Conservation (phyloP, 2,329 filamentous ascomycete species). For the Fusarium buharicum region DNA sequence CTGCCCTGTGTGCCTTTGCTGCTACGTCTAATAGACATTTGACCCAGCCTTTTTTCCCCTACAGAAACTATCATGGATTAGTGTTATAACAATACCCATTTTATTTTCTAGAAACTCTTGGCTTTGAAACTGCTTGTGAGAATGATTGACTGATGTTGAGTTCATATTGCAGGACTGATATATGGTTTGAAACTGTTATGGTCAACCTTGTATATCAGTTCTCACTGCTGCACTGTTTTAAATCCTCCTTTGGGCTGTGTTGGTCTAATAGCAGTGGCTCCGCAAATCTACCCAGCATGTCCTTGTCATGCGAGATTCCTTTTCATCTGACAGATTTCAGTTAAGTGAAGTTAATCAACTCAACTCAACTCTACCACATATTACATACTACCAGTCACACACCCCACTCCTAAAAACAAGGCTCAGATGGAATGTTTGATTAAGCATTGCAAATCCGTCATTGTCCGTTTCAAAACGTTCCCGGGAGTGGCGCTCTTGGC, state of each 20-base stretch:
- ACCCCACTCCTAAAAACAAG: background rate
- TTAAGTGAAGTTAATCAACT: background rate
- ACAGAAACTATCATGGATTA: conserved; percentile 8
- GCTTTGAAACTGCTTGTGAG: background rate
- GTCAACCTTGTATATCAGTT: too few relatives aligned
- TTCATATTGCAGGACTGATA: conserved; percentile 2
- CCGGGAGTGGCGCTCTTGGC: conserved; percentile 35
- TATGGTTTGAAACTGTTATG: conserved; percentile 7
- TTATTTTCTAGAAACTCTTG: background rate
- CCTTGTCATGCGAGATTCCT: conserved; percentile 6
- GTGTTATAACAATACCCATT: conserved; percentile 34
- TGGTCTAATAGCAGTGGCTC: background rate
- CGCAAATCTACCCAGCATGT: background rate
- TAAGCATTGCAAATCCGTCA: conserved; percentile 14
- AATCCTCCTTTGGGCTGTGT: background rate
- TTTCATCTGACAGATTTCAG: background rate
- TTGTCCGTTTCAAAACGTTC: conserved; percentile 33
- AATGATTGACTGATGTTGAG: too few relatives aligned
- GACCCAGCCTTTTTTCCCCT: conserved; percentile 30
- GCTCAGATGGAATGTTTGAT: conserved; percentile 19
- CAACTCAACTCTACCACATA: conserved; percentile 4
- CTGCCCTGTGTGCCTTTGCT: conserved; percentile 41
- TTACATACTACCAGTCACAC: background rate
- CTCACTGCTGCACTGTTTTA: too few relatives aligned
- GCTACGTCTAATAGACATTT: conserved; percentile 47